Conservation (phyloP, 2,329 filamentous ascomycete genomes). For the Trichoderma pleuroti region DNA sequence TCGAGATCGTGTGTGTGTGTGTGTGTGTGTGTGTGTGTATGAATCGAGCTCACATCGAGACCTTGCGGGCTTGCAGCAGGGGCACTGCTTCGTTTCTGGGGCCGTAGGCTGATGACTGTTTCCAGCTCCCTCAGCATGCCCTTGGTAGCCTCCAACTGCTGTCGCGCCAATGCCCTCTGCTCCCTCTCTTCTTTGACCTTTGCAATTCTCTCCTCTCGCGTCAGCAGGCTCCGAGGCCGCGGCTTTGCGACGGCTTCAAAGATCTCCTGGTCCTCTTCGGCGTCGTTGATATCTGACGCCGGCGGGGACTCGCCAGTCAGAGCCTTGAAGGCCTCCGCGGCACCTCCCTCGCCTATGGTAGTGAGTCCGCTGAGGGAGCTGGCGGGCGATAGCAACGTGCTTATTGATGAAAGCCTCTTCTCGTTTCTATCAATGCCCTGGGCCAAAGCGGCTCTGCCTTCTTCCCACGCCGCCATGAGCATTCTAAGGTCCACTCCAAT, state of each 20-base stretch:
- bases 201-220: constrained; percentile 79
- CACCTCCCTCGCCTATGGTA: constrained; percentile 53
- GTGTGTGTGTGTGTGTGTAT: too few species aligned
- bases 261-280: constrained; percentile 70
- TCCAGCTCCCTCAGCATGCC: constrained; percentile 92
- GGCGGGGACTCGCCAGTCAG: constrained; percentile 67
- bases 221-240: constrained; percentile 66
- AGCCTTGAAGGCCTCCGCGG: constrained; percentile 65
- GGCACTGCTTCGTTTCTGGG: constrained; percentile 39
- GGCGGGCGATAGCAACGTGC: constrained; percentile 55
- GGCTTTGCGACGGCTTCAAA: constrained; percentile 85
- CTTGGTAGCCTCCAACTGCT: constrained; percentile 75
- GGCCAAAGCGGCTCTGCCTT: constrained; percentile 77
- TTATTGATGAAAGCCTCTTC: constrained; percentile 62
- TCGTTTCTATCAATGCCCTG: constrained; percentile 79
- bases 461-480: constrained; percentile 80
- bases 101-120: constrained; percentile 68
- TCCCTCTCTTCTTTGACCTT: constrained; percentile 86
- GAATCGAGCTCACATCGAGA: constrained; percentile 39
- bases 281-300: constrained; percentile 51
- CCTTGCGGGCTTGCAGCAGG: constrained; percentile 35
- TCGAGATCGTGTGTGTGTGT: too few species aligned
- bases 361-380: constrained; percentile 66
- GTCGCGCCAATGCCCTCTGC: constrained; percentile 65
- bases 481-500: constrained; percentile 83